These are phyloP conservation scores for Pseudogymnoascus sp. DNA, from an alignment of 2,329 filamentous ascomycete genomes.

Conservation along the genomic window DNA sequence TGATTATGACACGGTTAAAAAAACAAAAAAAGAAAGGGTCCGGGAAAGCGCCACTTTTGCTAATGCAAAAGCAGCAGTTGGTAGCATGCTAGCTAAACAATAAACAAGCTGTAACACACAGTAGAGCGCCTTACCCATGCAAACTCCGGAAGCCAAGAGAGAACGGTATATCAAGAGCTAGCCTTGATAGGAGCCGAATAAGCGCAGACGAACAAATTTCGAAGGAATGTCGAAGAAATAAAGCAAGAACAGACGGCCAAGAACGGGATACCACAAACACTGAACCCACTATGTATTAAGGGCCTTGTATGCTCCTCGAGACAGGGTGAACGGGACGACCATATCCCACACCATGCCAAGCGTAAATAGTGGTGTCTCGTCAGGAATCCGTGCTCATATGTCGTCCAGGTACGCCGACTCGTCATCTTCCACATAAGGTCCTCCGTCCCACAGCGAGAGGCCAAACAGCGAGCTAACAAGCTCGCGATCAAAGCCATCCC, in stretches of 20 bases:
- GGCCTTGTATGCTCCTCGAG: no score
- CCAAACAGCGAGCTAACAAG: background rate
- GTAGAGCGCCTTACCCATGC: background rate
- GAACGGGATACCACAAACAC: background rate
- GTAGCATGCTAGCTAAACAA: background rate
- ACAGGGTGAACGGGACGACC: background rate
- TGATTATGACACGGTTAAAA: no score
- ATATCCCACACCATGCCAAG: background rate
- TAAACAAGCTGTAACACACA: background rate
- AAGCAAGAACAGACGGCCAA: background rate
- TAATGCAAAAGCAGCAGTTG: background rate
- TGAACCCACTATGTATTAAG: background rate
- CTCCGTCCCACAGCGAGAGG: background rate
- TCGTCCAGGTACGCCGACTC: background rate
- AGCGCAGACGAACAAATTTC: background rate
- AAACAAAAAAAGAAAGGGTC: background rate
- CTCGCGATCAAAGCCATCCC: background rate
- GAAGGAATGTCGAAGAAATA: background rate
- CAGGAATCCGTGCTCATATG: background rate
- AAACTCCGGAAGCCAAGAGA: background rate
- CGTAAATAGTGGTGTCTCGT: background rate
- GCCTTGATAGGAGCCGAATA: background rate
- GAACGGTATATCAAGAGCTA: background rate
- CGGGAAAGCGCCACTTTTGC: background rate
- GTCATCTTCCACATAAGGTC: background rate